These are phyloP conservation scores for Didymella exigua DNA, from an alignment of 2,329 filamentous ascomycete species.

Conservation along the genomic window DNA sequence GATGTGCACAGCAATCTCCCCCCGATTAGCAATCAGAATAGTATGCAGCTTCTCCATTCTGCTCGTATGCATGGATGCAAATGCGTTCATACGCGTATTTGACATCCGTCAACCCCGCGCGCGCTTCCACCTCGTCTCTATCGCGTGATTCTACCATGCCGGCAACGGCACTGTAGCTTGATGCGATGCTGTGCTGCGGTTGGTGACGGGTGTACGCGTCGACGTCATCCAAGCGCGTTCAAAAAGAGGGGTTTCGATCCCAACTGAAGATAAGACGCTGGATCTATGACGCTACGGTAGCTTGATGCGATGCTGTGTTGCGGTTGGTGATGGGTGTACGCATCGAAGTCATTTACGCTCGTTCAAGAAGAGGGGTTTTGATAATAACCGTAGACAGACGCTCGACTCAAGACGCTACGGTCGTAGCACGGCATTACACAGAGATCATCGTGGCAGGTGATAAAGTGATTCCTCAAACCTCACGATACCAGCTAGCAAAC, in stretches of 20 bases:
- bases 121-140: constrained; percentile 6
- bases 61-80: constrained; percentile 3
- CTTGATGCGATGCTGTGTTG: constrained; percentile 8
- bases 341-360: constrained; percentile 22
- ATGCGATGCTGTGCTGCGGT: constrained; percentile 12
- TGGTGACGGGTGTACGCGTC: constrained; percentile 13
- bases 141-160: background rate
- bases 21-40: constrained; percentile 64
- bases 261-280: constrained; percentile 3
- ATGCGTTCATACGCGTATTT: background rate
- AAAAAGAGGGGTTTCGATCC: constrained; percentile 19
- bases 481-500: constrained; percentile 57
- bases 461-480: background rate
- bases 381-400: constrained; percentile 8
- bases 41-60: constrained; percentile 55
- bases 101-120: constrained; percentile 10
- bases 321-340: constrained; percentile 16
- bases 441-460: background rate
- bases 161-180: constrained; percentile 7
- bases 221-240: constrained; percentile 22
- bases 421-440: constrained; percentile 11
- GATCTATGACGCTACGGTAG: constrained; percentile 15
- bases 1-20: constrained; percentile 62
- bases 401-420: constrained; percentile 18
- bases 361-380: constrained; percentile 18